phyloP scores from a whole-genome alignment of 2,329 filamentous ascomycete species.

The Stenocarpella maydis region DNA sequence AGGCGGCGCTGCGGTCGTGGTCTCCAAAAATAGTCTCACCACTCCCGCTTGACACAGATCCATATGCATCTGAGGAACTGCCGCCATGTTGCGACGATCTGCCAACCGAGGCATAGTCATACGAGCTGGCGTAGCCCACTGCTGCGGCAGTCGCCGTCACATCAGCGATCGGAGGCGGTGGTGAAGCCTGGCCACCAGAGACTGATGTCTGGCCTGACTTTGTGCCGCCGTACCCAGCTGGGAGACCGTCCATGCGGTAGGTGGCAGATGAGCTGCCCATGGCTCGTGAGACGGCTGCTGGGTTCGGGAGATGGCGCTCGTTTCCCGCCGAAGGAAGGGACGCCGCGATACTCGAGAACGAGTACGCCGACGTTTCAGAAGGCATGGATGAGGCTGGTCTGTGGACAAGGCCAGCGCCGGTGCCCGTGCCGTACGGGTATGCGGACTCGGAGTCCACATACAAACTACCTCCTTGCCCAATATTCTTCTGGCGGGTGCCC shows the following conservation, averaged over 20 bases:
- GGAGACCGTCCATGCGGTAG: constrained; percentile 43
- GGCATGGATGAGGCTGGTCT: constrained; percentile 43
- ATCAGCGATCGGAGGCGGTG: constrained; percentile 38
- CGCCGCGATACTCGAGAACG: constrained; percentile 52
- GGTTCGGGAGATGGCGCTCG: constrained; percentile 48
- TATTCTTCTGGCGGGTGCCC: constrained; percentile 32
- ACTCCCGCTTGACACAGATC: constrained; percentile 27
- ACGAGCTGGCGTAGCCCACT: constrained; percentile 30
- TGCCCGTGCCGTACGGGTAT: constrained; percentile 43
- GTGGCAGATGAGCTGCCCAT: constrained; percentile 39
- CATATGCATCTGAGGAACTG: constrained; percentile 28
- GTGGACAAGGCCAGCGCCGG: constrained; percentile 44
- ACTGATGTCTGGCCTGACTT: constrained; percentile 38
- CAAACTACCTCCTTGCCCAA: constrained; percentile 37
- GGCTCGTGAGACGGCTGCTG: constrained; percentile 42
- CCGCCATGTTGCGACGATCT: constrained; percentile 37
- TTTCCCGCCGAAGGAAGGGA: constrained; percentile 46
- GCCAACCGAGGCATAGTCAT: constrained; percentile 34
- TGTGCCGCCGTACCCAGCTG: constrained; percentile 25
- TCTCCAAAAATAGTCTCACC: constrained; percentile 41
- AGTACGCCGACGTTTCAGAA: constrained; percentile 48
- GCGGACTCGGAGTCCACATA: constrained; percentile 49
- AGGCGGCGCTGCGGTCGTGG: constrained; percentile 40
- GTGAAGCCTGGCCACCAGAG: constrained; percentile 38
- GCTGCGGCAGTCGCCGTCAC: constrained; percentile 39